These are phyloP conservation scores for Zygotorulaspora sp. DNA, from an alignment of 805 yeast genomes.

Conservation along the genomic window DNA sequence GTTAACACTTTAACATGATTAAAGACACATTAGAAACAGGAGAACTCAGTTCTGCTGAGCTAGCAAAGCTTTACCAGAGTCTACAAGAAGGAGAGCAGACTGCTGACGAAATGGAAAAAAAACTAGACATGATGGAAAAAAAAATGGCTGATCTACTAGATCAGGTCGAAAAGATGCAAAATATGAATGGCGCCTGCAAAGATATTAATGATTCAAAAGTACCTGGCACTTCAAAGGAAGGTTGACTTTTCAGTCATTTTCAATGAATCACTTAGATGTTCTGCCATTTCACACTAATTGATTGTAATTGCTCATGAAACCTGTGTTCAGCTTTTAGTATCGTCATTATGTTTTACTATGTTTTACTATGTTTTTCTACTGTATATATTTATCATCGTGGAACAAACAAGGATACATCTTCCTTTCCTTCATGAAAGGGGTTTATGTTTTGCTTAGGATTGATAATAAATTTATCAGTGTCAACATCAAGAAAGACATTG, in stretches of 20 bases:
- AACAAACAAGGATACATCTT: slow-evolving; percentile 41
- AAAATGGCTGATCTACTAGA: slow-evolving; percentile 54
- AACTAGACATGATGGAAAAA: slow-evolving; percentile 61
- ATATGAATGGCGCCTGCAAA: slow-evolving; percentile 1
- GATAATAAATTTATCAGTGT: slow-evolving; percentile 42
- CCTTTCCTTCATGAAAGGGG: slow-evolving; percentile 57
- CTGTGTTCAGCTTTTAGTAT: too few species aligned
- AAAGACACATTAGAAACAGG: slow-evolving; percentile 2
- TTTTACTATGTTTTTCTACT: too few species aligned
- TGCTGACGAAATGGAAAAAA: slow-evolving; percentile 54
- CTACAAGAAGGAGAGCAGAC: slow-evolving; percentile 66
- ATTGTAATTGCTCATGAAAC: too few species aligned
- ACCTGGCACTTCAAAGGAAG: too few species aligned
- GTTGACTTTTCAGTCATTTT: too few species aligned
- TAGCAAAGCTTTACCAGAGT: slow-evolving; percentile 53
- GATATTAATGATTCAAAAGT: too few species aligned
- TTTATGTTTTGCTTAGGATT: slow-evolving; percentile 69
- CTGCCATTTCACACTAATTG: too few species aligned
- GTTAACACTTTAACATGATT: slow-evolving; percentile 3
- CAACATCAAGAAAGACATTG: slow-evolving; percentile 50
- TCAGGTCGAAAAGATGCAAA: slow-evolving; percentile 39
- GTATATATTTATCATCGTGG: slow-evolving; percentile 6
- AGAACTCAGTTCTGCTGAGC: slow-evolving; percentile 11
- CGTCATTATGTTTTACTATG: too few species aligned
- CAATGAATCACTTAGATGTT: too few species aligned